These are phyloP conservation scores for Trichoderma oligosporum DNA, from an alignment of 2,329 filamentous ascomycete species.

Conservation along the genomic window DNA sequence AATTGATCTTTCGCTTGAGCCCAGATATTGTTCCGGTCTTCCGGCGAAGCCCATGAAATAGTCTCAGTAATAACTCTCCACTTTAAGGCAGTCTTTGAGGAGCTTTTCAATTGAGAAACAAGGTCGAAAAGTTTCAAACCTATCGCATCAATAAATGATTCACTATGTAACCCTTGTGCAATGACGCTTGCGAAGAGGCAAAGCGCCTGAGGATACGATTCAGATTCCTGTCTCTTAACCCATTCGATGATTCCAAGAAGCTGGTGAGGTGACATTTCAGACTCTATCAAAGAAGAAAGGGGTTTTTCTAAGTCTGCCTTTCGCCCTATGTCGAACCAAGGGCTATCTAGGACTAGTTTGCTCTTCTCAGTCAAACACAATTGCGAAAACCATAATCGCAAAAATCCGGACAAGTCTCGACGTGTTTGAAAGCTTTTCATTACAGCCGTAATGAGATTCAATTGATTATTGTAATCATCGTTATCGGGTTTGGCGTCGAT, in stretches of 20 bases:
- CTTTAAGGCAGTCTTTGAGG: conserved; percentile 35
- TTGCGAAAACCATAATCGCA: conserved; percentile 46
- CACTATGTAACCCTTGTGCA: conserved; percentile 39
- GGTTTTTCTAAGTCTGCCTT: conserved; percentile 21
- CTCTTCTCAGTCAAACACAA: conserved; percentile 36
- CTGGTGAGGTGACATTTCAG: conserved; percentile 44
- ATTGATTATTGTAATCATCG: conserved; percentile 26
- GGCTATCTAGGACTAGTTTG: conserved; percentile 27
- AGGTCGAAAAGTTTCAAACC: conserved; percentile 39
- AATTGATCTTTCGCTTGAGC: conserved; percentile 31
- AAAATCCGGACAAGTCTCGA: conserved; percentile 44
- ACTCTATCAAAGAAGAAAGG: conserved; percentile 35
- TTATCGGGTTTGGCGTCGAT: conserved; percentile 22
- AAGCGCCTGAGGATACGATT: conserved; percentile 31
- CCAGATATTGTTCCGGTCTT: conserved; percentile 35
- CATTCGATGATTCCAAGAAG: conserved; percentile 43
- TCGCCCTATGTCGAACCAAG: conserved; percentile 34
- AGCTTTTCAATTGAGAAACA: conserved; percentile 30
- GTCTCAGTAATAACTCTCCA: conserved; percentile 40
- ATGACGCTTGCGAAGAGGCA: conserved; percentile 44
- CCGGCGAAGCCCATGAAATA: conserved; percentile 33
- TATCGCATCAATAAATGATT: conserved; percentile 42
- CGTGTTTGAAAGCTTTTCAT: conserved; percentile 43
- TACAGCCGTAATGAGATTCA: conserved; percentile 41
- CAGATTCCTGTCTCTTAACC: conserved; percentile 37